phyloP scores from a whole-genome alignment of 2,329 filamentous ascomycete genomes.

The Fusarium liriodendri region DNA sequence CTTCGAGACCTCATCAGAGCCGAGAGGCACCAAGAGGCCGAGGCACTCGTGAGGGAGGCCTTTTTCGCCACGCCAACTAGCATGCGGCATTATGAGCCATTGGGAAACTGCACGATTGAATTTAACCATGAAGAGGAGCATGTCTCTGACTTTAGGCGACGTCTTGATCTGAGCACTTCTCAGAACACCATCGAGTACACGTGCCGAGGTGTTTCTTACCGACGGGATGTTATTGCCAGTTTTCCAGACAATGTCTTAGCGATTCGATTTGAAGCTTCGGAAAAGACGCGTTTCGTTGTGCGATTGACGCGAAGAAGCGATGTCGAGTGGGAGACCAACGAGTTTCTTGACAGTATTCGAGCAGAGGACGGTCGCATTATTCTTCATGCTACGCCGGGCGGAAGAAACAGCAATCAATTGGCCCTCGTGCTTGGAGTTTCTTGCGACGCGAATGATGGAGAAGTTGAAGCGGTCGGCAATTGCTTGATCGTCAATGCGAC shows the following conservation, averaged over 20 bases:
- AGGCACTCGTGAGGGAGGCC: constrained; percentile 33
- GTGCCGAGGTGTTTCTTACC: constrained; percentile 44
- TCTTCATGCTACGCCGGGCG: constrained; percentile 37
- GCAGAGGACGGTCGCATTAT: constrained; percentile 25
- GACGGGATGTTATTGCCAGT: constrained; percentile 55
- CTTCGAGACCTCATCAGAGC: constrained; percentile 39
- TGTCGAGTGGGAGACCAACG: constrained; percentile 41
- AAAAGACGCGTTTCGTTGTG: constrained; percentile 37
- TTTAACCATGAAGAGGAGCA: constrained; percentile 49
- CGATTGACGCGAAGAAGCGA: constrained; percentile 39
- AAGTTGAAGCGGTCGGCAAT: constrained; percentile 30
- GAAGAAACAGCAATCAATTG: constrained; percentile 32
- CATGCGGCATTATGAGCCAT: constrained; percentile 47
- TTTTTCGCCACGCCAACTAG: constrained; percentile 42
- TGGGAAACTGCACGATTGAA: constrained; percentile 50
- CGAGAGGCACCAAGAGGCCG: constrained; percentile 38
- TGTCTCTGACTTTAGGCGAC: constrained; percentile 49
- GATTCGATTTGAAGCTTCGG: constrained; percentile 30
- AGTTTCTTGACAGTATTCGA: constrained; percentile 39
- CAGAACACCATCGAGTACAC: constrained; percentile 52
- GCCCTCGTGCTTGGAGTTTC: constrained; percentile 27
- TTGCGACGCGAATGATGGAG: background rate
- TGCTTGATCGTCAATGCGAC: constrained; percentile 16
- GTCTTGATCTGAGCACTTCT: constrained; percentile 52
- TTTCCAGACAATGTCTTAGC: constrained; percentile 53